Evolutionary conservation across 2,329 filamentous ascomycete species (phyloP), one percentile per base, ranked within the genome.

Genomic region (Aspergillus novoparasiticus): DNA sequence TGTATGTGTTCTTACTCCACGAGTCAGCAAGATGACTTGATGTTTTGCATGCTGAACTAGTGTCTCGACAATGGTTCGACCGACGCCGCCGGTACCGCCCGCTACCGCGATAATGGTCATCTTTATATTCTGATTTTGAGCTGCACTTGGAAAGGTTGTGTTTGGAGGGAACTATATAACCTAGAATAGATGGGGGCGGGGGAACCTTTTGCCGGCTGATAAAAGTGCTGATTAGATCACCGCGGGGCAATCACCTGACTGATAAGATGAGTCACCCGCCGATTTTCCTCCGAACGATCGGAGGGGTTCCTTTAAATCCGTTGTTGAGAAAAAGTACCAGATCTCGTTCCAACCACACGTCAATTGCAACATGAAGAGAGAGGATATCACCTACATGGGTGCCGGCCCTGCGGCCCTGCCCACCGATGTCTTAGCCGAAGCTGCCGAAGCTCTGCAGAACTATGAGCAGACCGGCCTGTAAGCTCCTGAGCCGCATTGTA

Each of bases 381-480:
- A 87, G 71, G 89, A 94, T 67, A 87, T 95, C 76, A 86, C 89
- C 68, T 95, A 96, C 80, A 97, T 96, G 71, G 93, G 94, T 65
- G 94, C 94, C 59, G 94, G 94, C 66, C 94, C 94, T 56, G 93
- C 94, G n/a, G 83, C 88, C 36, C 85, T 98, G 21, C 94, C 94
- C 28, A 96, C 92, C 14, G 80, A 87, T 4, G 91, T 97, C 26
- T 86, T 97, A 57, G 88, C 95, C 77, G 84, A 83, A 51, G 93
- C 92, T 57, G 88, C 93, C 1, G 78, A 87, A 75, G 91, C 91
- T 1, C 88, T 98, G 5, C 79, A 96, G 68, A 91, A 97, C 83
- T 96, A 88, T 82, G 83, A 94, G 54, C 84, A 87, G 76, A 92
- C 88, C 45, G 94, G 94, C 62, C 85, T 97, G 64, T 69, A 61